phyloP scores from a whole-genome alignment of 2,329 filamentous ascomycete species.

The Pleochaeta shiraiana region DNA sequence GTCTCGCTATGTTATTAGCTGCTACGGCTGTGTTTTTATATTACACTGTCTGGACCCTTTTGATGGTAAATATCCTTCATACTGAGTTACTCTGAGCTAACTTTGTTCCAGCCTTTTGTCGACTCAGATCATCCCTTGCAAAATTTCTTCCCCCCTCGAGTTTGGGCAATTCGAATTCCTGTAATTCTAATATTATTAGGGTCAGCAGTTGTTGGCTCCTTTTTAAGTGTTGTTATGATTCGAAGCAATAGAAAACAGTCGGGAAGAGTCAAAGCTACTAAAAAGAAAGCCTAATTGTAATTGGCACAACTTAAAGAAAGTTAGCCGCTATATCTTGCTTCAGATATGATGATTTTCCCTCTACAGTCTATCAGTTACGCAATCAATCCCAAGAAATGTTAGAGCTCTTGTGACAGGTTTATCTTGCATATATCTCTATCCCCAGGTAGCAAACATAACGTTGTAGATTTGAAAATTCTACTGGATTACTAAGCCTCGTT shows the following conservation, averaged over 20 bases:
- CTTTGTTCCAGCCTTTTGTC: slow-evolving; percentile 63
- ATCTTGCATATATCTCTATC: no score
- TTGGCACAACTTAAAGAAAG: neutral
- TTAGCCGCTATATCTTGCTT: no score
- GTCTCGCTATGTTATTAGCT: slow-evolving; percentile 54
- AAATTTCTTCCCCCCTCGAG: slow-evolving; percentile 84
- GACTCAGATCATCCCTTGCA: slow-evolving; percentile 87
- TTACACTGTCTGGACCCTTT: slow-evolving; percentile 93
- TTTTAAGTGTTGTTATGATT: slow-evolving; percentile 96
- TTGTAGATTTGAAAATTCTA: no score
- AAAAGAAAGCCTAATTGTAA: slow-evolving; percentile 51
- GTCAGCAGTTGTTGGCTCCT: slow-evolving; percentile 85
- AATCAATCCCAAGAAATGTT: no score
- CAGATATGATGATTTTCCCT: no score
- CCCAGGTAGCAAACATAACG: no score
- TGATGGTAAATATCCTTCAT: slow-evolving; percentile 79
- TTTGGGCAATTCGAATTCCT: slow-evolving; percentile 97
- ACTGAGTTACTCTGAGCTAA: no score
- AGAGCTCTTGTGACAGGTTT: no score
- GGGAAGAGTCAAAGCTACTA: slow-evolving; percentile 67
- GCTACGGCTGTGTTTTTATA: slow-evolving; percentile 61
- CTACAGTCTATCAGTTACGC: no score
- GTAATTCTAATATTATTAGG: slow-evolving; percentile 88
- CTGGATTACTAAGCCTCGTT: no score
- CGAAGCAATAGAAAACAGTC: slow-evolving; percentile 96